A percentile compares a stretch with the other conserved stretches of the same genome.
Conservation (phyloP, 441 rosid species). For the Erodium texanum region DNA sequence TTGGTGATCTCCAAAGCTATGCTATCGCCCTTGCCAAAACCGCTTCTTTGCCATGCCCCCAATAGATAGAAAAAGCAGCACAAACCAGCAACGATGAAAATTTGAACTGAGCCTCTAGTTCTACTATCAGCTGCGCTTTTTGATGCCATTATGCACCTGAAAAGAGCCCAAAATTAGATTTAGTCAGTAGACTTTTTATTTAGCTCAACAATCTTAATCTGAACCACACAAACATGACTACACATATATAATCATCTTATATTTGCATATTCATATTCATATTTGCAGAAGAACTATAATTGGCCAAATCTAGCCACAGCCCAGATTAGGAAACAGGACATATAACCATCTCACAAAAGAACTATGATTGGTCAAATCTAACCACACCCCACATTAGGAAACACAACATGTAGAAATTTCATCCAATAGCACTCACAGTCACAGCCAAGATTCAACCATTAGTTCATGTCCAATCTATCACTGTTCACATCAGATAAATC, state of each 20-base stretch:
- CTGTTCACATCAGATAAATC: not conserved
- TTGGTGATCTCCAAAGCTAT: constrained; percentile 80
- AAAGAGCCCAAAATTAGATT: not conserved
- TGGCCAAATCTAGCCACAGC: not conserved
- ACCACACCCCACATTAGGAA: too few relatives aligned
- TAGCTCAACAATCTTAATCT: not conserved
- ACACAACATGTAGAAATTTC: not conserved
- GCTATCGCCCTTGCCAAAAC: constrained; percentile 94
- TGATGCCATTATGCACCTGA: constrained; percentile 54
- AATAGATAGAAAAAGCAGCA: constrained; percentile 87
- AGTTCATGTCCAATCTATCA: not conserved
- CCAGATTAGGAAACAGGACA: not conserved
- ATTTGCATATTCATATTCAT: too few relatives aligned
- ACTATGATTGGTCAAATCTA: too few relatives aligned
- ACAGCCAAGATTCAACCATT: too few relatives aligned
- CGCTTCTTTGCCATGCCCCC: constrained; percentile 98
- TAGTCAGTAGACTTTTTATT: not conserved
- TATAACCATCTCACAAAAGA: not conserved
- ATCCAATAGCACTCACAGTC: not conserved
- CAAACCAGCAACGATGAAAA: constrained; percentile 64
- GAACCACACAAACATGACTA: not conserved
- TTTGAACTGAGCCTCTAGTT: constrained; percentile 74
- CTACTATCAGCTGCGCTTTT: constrained; percentile 60
- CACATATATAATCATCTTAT: not conserved
- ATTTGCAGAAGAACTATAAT: not conserved